Evolutionary conservation across 257 asterid species (phyloP), one percentile per base, ranked within the genome.

Genomic region (Jaltomata sinuosa): DNA sequence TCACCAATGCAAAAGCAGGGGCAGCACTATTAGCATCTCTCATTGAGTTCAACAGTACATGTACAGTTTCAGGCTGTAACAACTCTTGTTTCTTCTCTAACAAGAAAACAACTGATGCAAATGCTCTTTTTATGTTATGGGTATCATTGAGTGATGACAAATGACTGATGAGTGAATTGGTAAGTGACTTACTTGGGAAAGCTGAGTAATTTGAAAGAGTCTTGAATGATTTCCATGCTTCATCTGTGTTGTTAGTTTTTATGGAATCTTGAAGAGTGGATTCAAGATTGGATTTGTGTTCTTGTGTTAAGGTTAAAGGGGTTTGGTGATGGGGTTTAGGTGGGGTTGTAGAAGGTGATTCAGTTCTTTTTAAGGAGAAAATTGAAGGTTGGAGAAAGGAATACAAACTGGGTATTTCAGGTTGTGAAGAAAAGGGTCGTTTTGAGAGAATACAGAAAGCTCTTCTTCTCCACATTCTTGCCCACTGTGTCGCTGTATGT

Each of bases 141-240:
- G 95, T 90, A 55, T 94, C 97, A 80, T 86, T 50, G 15, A 87
- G 38, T 5, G 93, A 94, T 82, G 92, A 90, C 90, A 97, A 79
- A 83, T 95, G 98, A 57, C 85, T 78, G 45, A 95, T 90, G 65
- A 95, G 87, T 45, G 98, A 92, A 86, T 91, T 97, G 14, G 90
- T 86, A 82, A 96, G 92, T 68, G 91, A 85, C 93, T 96, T 96
- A 87, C 93, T 94, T 67, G 98, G 98, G 50, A 89, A 89, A 72
- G 88, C 86, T 53, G 96, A 88, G 82, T 80, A 53, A 71, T 84
- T 87, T 25, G 98, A 92, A 57, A 97, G 93, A 4, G 94, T 49
- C 91, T 95, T 97, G 93, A 97, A 97, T 47, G 98, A 91, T 77
- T 94, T 97, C 99, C 99, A 97, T 25, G 98, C 99, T 84, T 93